Base-by-base conservation (phyloP, 495 filamentous ascomycete species). In the Parathielavia appendiculata region DNA sequence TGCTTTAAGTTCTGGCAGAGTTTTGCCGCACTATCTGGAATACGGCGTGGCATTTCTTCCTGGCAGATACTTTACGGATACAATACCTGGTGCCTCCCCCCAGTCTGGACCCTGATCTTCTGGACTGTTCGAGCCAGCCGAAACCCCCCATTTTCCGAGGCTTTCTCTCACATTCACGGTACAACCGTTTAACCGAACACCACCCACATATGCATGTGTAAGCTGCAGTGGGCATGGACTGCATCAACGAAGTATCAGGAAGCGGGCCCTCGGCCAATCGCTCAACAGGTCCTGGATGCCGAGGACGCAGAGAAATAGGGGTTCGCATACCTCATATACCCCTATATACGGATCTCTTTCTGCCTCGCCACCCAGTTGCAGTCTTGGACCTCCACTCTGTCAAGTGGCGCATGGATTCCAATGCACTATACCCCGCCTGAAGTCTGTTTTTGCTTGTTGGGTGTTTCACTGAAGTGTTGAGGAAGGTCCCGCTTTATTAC, bases 181-280 rank as follows among this genome's bases (percentile, higher is more conserved):
- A 6, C 22, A 41, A 54, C 39, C 36, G 51, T 41, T 54, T 54
- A 54, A 41, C 51, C 51, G 51, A 54, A 43, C 22, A 30, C 38
- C 36, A 43, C 20, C 51, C 51, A 13, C 23, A 32, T 7, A 54
- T 54, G 51, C 50, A 52, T 19, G 19, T 30, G 11, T 30, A 26
- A 20, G 52, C 52, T 54, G 52, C 52, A 44, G 38, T 6, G 13
- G 11, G 5, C 23, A 1, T 16, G 5, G 19, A 43, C 52, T 54
- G 51, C 51, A 43, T 54, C 23, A 19, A 20, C 10, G 17, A 34
- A 20, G 35, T 16, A 44, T 44, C 40, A 54, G 52, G 52, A 54
- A 26, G 39, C 52, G 39, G 1, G 8, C 6, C 35, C 23, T 22
- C 52, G 9, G n/a, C 39, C 52, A 44, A 54, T 44, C 41, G 19